Evolutionary conservation across 2,329 filamentous ascomycete species (phyloP).

Genomic region (Aspergillus viridinutans): DNA sequence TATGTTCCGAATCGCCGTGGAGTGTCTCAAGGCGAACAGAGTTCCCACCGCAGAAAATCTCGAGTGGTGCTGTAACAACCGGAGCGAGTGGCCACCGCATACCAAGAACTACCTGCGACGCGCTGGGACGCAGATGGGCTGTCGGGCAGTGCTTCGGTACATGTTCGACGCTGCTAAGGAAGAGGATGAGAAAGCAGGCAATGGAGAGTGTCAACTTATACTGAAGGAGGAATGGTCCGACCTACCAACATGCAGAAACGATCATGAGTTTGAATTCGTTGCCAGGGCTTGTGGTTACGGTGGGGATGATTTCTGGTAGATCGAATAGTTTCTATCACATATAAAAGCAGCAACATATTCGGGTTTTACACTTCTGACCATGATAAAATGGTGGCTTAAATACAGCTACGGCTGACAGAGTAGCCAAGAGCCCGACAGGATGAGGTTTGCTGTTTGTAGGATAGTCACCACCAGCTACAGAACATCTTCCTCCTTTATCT

Average conservation of each 20-base stretch:
- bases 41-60: slow-evolving; percentile 23
- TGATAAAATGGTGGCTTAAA: no score
- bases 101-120: slow-evolving; percentile 28
- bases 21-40: slow-evolving; percentile 15
- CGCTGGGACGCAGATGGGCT: slow-evolving; percentile 22
- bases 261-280: slow-evolving; percentile 34
- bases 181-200: slow-evolving; percentile 25
- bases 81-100: slow-evolving; percentile 25
- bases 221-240: slow-evolving; percentile 15
- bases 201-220: slow-evolving; percentile 18
- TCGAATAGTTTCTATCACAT: background rate
- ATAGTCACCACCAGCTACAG: no score
- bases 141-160: slow-evolving; percentile 23
- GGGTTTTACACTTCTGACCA: no score
- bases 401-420: no score
- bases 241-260: slow-evolving; percentile 32
- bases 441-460: no score
- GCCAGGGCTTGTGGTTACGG: slow-evolving; percentile 22
- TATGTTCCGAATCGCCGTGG: slow-evolving; percentile 27
- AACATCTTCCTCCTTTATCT: no score
- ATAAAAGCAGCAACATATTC: no score
- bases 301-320: slow-evolving; percentile 6
- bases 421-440: no score
- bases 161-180: slow-evolving; percentile 23
- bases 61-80: slow-evolving; percentile 14